phyloP scores from a whole-genome alignment of 2,329 filamentous ascomycete species.

The Didymosphaeria variabile region DNA sequence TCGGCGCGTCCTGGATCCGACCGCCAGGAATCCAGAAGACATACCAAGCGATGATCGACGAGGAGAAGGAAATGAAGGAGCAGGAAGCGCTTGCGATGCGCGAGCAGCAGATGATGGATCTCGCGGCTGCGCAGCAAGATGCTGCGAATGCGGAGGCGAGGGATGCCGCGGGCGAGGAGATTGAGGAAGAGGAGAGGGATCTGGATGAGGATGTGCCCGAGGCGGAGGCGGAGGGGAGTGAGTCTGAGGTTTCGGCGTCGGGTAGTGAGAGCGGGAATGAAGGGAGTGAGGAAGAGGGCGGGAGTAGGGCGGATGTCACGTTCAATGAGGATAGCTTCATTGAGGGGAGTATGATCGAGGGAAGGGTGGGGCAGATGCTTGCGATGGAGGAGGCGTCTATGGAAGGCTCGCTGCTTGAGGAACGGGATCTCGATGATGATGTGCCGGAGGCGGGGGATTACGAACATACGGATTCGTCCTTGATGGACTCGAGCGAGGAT shows the following conservation, averaged over 20 bases:
- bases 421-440: conserved; percentile 60
- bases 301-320: conserved; percentile 55
- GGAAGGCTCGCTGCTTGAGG: conserved; percentile 57
- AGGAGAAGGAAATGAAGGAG: conserved; percentile 87
- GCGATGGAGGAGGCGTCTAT: conserved; percentile 58
- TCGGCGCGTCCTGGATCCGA: conserved; percentile 88
- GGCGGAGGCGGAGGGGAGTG: conserved; percentile 45
- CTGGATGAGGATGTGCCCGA: conserved; percentile 52
- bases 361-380: conserved; percentile 49
- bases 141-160: conserved; percentile 49
- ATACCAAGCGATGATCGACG: conserved; percentile 87
- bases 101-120: conserved; percentile 75
- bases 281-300: conserved; percentile 20
- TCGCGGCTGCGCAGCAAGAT: conserved; percentile 67
- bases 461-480: conserved; percentile 63
- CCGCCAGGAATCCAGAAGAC: conserved; percentile 91
- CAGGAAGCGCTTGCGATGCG: conserved; percentile 77
- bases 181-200: conserved; percentile 50
- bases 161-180: conserved; percentile 53
- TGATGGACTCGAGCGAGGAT: conserved; percentile 51
- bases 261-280: conserved; percentile 49
- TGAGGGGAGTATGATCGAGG: conserved; percentile 55
- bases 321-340: conserved; percentile 61
- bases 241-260: conserved; percentile 55
- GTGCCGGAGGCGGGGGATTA: conserved; percentile 63